Conservation (phyloP, 176 grass and related monocot species). For the Aegilops sharonensis region DNA sequence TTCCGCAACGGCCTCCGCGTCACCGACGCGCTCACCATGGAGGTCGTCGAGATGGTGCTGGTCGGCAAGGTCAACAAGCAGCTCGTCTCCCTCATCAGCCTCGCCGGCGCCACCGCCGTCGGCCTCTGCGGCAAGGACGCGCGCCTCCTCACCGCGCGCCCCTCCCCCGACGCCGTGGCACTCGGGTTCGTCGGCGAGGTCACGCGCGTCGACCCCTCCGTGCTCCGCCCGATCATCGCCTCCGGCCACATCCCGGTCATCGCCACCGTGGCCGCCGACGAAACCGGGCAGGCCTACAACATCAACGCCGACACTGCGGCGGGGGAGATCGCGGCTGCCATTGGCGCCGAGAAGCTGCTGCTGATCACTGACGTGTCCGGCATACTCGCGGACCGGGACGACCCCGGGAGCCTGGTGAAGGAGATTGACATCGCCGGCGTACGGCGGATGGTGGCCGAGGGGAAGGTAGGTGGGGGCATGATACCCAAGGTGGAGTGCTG, state of each 20-base stretch:
- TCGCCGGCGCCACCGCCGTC: conserved; percentile 63
- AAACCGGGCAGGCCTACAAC: conserved; percentile 77
- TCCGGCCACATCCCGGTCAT: conserved; percentile 83
- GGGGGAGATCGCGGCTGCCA: conserved; percentile 67
- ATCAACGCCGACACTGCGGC: conserved; percentile 85
- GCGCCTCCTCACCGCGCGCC: conserved; percentile 61
- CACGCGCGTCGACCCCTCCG: conserved; percentile 52
- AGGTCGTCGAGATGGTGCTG: conserved; percentile 89
- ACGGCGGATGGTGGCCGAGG: conserved; percentile 60
- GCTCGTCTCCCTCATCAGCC: conserved; percentile 78
- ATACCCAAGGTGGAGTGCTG: conserved; percentile 89
- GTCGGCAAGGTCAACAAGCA: conserved; percentile 85
- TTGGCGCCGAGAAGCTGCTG: conserved; percentile 82
- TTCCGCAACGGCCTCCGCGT: conserved; percentile 77
- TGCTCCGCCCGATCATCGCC: conserved; percentile 58
- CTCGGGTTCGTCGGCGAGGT: conserved; percentile 84
- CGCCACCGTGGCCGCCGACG: conserved; percentile 74
- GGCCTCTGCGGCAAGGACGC: conserved; percentile 82
- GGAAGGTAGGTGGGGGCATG: conserved; percentile 86
- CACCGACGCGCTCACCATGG: conserved; percentile 72
- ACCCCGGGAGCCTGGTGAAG: conserved; percentile 62
- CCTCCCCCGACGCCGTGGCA: conserved; percentile 43
- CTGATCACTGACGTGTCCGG: conserved; percentile 72
- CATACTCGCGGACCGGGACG: conserved; percentile 60
- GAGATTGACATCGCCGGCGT: conserved; percentile 64